phyloP scores from a whole-genome alignment of 768 basidiomycete genomes.

The Collybia nuda region DNA sequence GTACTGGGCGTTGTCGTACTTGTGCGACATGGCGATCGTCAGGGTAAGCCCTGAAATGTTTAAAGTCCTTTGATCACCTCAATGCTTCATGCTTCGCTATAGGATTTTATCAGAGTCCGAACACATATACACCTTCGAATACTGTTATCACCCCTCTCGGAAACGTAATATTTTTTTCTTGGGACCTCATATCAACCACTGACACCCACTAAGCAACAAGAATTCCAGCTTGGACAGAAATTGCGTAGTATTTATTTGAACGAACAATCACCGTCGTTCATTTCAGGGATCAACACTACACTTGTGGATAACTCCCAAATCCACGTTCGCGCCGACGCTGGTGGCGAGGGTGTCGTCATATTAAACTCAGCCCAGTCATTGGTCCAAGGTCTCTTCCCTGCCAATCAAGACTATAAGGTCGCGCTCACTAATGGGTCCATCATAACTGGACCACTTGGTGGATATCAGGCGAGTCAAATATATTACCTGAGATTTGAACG shows the following conservation, averaged over 20 bases:
- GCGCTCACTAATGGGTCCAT: constrained; percentile 67
- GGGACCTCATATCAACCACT: not conserved
- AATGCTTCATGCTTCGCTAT: not conserved
- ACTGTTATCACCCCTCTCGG: constrained; percentile 71
- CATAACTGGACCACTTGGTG: constrained; percentile 56
- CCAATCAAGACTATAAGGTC: constrained; percentile 40
- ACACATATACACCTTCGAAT: constrained; percentile 51
- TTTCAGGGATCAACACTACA: constrained; percentile 39
- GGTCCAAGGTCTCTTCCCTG: constrained; percentile 69
- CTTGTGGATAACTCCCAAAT: constrained; percentile 37
- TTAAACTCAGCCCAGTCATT: constrained; percentile 66
- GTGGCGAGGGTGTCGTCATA: constrained; percentile 69
- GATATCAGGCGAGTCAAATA: constrained; percentile 50
- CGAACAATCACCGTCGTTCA: constrained; percentile 49
- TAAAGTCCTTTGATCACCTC: not conserved
- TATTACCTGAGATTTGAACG: not conserved
- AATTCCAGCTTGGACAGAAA: constrained; percentile 52
- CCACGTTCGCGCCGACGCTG: constrained; percentile 60
- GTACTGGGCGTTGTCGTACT: constrained; percentile 66
- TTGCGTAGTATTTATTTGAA: constrained; percentile 57
- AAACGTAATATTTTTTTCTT: constrained; percentile 40
- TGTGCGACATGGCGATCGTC: constrained; percentile 59
- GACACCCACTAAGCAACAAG: constrained; percentile 43
- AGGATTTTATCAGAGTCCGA: constrained; percentile 68
- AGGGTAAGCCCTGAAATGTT: constrained; percentile 24